Evolutionary conservation across 2,329 filamentous ascomycete genomes (phyloP).

Genomic region (Calonectria pseudoturangicola): DNA sequence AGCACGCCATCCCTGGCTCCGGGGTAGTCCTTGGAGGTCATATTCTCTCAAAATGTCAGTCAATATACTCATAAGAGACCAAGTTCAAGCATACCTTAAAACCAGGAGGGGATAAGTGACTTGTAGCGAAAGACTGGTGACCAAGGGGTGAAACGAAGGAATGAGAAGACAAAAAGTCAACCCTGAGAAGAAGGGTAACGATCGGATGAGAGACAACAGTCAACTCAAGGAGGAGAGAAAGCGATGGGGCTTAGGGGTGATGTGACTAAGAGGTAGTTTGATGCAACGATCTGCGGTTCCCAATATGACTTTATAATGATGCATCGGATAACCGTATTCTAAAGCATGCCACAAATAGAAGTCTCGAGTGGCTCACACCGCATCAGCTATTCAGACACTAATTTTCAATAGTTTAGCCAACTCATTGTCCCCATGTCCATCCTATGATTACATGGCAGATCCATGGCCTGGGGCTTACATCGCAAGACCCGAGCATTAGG

Average conservation of each 20-base stretch:
- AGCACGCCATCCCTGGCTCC: background rate
- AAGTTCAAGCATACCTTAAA: background rate
- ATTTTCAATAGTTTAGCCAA: conserved; percentile 12
- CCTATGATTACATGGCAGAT: conserved; percentile 11
- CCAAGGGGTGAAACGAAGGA: background rate
- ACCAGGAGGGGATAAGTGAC: background rate
- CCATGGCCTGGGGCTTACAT: conserved; percentile 13
- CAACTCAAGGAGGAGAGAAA: background rate
- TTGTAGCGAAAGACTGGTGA: background rate
- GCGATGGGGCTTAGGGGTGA: background rate
- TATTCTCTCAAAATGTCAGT: background rate
- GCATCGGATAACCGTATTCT: background rate
- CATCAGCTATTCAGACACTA: background rate
- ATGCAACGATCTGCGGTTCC: background rate
- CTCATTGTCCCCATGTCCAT: background rate
- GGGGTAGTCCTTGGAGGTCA: background rate
- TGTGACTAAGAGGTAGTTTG: background rate
- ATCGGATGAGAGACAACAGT: background rate
- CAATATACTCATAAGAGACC: background rate
- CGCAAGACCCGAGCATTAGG: conserved; percentile 15
- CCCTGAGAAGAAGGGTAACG: background rate
- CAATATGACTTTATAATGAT: conserved; percentile 1
- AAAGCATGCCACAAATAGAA: background rate
- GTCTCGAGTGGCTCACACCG: background rate
- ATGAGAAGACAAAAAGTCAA: background rate